phyloP scores from a whole-genome alignment of 2,329 filamentous ascomycete genomes.

The Fusarium sp. region DNA sequence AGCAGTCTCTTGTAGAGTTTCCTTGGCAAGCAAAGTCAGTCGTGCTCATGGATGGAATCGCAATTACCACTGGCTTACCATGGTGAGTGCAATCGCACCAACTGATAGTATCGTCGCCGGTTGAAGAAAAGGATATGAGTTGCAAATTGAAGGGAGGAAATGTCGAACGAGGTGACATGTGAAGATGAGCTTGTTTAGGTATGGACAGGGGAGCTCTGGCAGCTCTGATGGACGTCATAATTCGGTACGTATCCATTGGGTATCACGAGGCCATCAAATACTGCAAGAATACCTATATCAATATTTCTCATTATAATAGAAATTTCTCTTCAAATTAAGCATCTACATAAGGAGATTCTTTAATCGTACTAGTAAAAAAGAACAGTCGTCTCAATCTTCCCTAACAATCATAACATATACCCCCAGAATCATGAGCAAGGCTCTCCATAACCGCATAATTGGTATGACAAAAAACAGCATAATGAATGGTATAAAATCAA shows the following conservation, averaged over 20 bases:
- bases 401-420: slow-evolving; percentile 36
- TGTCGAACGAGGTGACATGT: slow-evolving; percentile 39
- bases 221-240: slow-evolving; percentile 46
- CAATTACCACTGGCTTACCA: slow-evolving; percentile 34
- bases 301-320: neutral
- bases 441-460: slow-evolving; percentile 32
- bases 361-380: slow-evolving; percentile 29
- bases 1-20: slow-evolving; percentile 54
- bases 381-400: slow-evolving; percentile 39
- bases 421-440: slow-evolving; percentile 25
- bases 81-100: slow-evolving; percentile 21
- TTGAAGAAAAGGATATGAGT: slow-evolving; percentile 7
- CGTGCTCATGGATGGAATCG: neutral
- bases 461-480: slow-evolving; percentile 21
- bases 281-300: neutral
- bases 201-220: slow-evolving; percentile 20
- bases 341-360: slow-evolving; percentile 15
- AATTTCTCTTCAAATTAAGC: neutral
- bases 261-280: neutral
- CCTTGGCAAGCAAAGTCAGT: slow-evolving; percentile 44
- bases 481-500: slow-evolving; percentile 38
- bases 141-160: slow-evolving; percentile 21
- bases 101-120: slow-evolving; percentile 19
- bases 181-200: slow-evolving; percentile 22
- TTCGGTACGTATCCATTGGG: slow-evolving; percentile 34